Evolutionary conservation across 176 grass and related monocot species (phyloP).

Genomic region (Tuctoria greenei): DNA sequence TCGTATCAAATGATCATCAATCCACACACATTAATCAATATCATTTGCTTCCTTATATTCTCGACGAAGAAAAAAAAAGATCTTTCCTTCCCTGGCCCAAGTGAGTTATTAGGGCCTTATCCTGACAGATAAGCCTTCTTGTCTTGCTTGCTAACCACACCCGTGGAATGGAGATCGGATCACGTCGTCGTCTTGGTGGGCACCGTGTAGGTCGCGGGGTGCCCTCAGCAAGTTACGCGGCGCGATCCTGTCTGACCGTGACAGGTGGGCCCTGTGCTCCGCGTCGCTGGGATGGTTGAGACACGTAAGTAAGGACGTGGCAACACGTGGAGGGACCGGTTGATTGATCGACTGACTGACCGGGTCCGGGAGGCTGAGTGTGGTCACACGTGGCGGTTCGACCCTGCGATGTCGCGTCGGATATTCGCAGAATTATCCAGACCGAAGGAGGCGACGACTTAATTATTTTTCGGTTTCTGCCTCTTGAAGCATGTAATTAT

Average conservation of each 20-base stretch:
- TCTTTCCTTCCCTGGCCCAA: background rate
- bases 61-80: background rate
- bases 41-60: background rate
- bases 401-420: background rate
- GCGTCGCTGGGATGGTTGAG: background rate
- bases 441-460: background rate
- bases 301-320: constrained; percentile 2
- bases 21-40: constrained; percentile 19
- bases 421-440: constrained; percentile 17
- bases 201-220: constrained; percentile 25
- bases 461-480: background rate
- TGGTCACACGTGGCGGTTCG: constrained; percentile 16
- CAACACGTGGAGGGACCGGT: background rate
- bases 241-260: background rate
- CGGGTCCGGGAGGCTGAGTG: background rate
- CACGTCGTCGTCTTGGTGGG: background rate
- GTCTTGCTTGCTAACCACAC: constrained; percentile 31
- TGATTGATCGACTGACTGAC: no score
- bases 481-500: background rate
- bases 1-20: background rate
- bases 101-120: constrained; percentile 32
- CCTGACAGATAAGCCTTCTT: constrained; percentile 31
- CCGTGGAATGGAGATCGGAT: constrained; percentile 19
- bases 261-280: constrained; percentile 3
- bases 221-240: constrained; percentile 24